Percentiles rank a stretch among this genome's conserved stretches.
Evolutionary conservation across 176 grass and related monocot genomes (phyloP).

Genomic region (Phoenix dactylifera): DNA sequence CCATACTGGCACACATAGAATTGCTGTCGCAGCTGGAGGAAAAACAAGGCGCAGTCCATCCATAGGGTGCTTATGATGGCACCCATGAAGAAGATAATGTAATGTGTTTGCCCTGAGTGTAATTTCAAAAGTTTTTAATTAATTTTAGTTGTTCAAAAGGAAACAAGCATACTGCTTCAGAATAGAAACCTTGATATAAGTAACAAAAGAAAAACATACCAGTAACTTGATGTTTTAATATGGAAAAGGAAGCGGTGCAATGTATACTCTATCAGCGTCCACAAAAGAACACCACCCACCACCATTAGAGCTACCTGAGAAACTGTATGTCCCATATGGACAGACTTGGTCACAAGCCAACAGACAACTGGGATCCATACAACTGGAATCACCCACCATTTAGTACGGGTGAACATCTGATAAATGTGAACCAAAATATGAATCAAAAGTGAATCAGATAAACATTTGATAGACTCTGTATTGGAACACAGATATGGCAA

Average conservation of each 20-base stretch:
- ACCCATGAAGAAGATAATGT: slow-evolving; percentile 90
- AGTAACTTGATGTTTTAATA: slow-evolving; percentile 80
- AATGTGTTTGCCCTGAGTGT: slow-evolving; percentile 55
- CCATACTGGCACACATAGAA: slow-evolving; percentile 68
- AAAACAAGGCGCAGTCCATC: slow-evolving; percentile 92
- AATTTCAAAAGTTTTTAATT: background rate
- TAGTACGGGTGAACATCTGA: slow-evolving; percentile 80
- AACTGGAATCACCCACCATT: slow-evolving; percentile 84
- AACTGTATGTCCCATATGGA: slow-evolving; percentile 62
- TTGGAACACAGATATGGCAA: background rate
- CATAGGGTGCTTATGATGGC: slow-evolving; percentile 96
- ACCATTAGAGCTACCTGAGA: slow-evolving; percentile 42
- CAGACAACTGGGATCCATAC: slow-evolving; percentile 90
- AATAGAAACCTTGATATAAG: slow-evolving; percentile 2
- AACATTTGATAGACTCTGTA: slow-evolving; percentile 5
- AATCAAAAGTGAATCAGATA: slow-evolving; percentile 11
- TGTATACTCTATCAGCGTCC: slow-evolving; percentile 81
- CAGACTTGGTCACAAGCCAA: slow-evolving; percentile 47
- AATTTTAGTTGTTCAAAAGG: background rate
- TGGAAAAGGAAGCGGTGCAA: slow-evolving; percentile 89
- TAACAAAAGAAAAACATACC: slow-evolving; percentile 30
- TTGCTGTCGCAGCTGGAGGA: slow-evolving; percentile 68
- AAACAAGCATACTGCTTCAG: background rate
- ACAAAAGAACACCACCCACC: slow-evolving; percentile 55
- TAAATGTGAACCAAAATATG: slow-evolving; percentile 10